Evolutionary conservation across 306 rosid genomes (phyloP).

Genomic region (Fragaria iinumae): DNA sequence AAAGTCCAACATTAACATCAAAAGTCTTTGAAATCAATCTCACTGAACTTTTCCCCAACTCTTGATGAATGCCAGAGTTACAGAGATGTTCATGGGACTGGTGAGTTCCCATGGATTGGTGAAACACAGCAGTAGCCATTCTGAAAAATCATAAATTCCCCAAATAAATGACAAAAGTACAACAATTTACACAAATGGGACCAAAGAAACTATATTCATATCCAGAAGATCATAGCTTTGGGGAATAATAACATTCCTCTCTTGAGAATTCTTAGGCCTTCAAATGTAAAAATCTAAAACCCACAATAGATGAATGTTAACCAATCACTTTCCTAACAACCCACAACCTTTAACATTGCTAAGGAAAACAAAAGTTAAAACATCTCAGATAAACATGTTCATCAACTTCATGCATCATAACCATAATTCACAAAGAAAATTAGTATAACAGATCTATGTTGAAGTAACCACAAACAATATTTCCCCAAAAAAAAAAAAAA

Average conservation of each 20-base stretch:
- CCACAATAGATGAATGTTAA: not conserved
- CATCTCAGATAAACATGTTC: conserved; percentile 10
- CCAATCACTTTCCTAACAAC: not conserved
- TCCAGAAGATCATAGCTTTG: not conserved
- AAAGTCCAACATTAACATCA: conserved; percentile 43
- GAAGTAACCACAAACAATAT: not conserved
- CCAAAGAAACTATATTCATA: not conserved
- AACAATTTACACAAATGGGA: not conserved
- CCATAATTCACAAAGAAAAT: not conserved
- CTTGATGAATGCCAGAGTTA: conserved; percentile 33
- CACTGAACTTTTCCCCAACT: conserved; percentile 33
- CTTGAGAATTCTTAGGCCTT: not conserved
- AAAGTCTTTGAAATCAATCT: conserved; percentile 47
- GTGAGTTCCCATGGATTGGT: conserved; percentile 52
- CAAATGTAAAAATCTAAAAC: not conserved
- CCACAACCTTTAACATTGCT: not conserved
- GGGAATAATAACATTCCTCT: not conserved
- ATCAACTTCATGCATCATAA: conserved; percentile 6
- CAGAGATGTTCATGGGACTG: conserved; percentile 37
- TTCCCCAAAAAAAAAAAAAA: not conserved
- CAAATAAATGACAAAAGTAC: conserved; percentile 13
- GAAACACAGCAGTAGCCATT: conserved; percentile 77
- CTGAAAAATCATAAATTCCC: conserved; percentile 39
- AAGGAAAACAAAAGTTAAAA: not conserved
- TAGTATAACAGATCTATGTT: not conserved